Percentiles rank a stretch among this genome's conserved stretches.
Evolutionary conservation across 2,329 filamentous ascomycete genomes (phyloP).

Genomic region (Hypoxylon sp.): DNA sequence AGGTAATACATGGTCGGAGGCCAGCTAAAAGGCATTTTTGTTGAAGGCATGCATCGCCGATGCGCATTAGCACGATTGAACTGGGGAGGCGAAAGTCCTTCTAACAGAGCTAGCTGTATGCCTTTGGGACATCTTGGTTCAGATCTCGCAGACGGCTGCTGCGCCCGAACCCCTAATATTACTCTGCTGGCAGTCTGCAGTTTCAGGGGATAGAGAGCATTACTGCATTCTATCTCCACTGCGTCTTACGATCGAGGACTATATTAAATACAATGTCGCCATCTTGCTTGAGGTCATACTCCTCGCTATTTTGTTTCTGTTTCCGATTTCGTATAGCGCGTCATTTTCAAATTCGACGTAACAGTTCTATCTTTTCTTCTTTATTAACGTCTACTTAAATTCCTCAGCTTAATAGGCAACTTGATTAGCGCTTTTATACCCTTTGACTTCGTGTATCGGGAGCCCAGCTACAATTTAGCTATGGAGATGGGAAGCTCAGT

Average conservation of each 20-base stretch:
- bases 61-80: neutral
- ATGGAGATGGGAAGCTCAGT: slow-evolving; percentile 34
- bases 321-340: neutral
- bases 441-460: neutral
- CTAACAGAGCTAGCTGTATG: neutral
- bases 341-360: neutral
- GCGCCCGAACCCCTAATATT: slow-evolving; percentile 10
- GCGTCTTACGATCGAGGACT: neutral
- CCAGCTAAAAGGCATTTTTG: too few relatives aligned
- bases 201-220: neutral
- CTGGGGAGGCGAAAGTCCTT: neutral
- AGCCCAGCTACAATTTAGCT: neutral
- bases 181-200: slow-evolving; percentile 5
- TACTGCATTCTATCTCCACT: neutral
- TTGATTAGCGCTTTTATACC: neutral
- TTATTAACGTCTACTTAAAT: neutral
- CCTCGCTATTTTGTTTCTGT: too few relatives aligned
- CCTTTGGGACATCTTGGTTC: neutral
- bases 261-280: neutral
- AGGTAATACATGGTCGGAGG: neutral
- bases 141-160: neutral
- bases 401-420: neutral
- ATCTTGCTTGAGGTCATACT: neutral
- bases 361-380: neutral
- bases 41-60: neutral